Percentiles rank a stretch among this genome's conserved stretches.
Conservation (phyloP, 257 asterid genomes). For the Solanum sejunctum region DNA sequence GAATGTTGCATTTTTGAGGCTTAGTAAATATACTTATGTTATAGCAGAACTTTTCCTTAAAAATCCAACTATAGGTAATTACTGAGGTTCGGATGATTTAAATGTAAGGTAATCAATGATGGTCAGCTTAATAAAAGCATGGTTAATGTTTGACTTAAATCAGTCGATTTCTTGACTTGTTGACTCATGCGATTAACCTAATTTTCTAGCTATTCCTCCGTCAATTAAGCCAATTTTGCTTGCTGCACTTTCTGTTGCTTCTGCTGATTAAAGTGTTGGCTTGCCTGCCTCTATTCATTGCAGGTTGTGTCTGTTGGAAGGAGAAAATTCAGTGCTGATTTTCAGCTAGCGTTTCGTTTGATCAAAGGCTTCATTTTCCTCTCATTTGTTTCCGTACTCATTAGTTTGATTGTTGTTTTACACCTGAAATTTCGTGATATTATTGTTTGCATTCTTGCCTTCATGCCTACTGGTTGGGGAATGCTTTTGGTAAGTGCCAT, state of each 20-base stretch:
- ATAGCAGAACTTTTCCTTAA: background rate
- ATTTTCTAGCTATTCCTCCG: background rate
- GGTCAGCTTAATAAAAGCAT: background rate
- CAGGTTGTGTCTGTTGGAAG: slow-evolving; percentile 71
- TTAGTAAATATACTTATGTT: background rate
- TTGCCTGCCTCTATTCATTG: background rate
- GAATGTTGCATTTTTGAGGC: background rate
- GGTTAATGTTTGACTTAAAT: background rate
- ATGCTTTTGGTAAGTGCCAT: slow-evolving; percentile 53
- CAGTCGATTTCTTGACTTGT: background rate
- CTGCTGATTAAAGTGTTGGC: background rate
- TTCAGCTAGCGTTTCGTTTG: slow-evolving; percentile 73
- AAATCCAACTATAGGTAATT: background rate
- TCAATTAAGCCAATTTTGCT: background rate
- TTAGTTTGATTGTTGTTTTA: slow-evolving; percentile 44
- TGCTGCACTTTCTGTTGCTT: background rate
- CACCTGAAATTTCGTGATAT: slow-evolving; percentile 71
- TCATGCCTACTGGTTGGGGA: slow-evolving; percentile 99
- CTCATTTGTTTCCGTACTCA: slow-evolving; percentile 40
- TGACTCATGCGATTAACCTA: background rate
- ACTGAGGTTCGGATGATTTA: background rate
- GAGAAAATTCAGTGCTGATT: slow-evolving; percentile 65
- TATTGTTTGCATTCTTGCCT: slow-evolving; percentile 76
- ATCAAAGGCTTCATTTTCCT: slow-evolving; percentile 61
- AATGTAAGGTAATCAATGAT: background rate